phyloP scores from a whole-genome alignment of 257 asterid species.

The Ilex asprella region DNA sequence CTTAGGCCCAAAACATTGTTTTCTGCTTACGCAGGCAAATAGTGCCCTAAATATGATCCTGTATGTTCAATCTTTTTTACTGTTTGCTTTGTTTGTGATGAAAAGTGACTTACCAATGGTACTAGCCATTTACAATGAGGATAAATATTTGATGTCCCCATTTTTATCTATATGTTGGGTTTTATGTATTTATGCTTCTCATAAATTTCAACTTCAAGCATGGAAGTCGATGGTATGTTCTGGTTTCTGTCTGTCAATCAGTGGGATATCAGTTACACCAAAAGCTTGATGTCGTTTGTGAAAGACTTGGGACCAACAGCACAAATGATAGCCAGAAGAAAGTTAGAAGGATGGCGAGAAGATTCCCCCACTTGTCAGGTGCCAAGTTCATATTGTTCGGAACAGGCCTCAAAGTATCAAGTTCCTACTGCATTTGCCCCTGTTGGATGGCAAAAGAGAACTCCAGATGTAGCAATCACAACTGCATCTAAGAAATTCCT shows the following conservation, averaged over 20 bases:
- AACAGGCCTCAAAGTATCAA: slow-evolving; percentile 6
- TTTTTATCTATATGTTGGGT: too few relatives aligned
- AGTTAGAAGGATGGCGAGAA: slow-evolving; percentile 27
- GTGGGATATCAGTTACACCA: slow-evolving; percentile 38
- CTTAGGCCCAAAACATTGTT: too few relatives aligned
- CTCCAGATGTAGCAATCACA: not conserved
- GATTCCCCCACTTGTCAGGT: not conserved
- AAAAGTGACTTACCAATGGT: too few relatives aligned
- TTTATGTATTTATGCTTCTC: not conserved
- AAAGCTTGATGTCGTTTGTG: slow-evolving; percentile 50
- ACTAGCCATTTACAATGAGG: too few relatives aligned
- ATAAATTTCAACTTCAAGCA: not conserved
- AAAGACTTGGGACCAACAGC: slow-evolving; percentile 72
- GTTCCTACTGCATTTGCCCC: slow-evolving; percentile 13
- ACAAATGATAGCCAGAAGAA: slow-evolving; percentile 44
- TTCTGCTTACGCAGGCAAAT: too few relatives aligned
- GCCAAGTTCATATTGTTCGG: not conserved
- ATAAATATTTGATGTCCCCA: too few relatives aligned
- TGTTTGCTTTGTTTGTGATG: too few relatives aligned
- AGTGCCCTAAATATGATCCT: too few relatives aligned
- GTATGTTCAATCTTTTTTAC: too few relatives aligned
- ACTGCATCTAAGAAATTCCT: slow-evolving; percentile 14
- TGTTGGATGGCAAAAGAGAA: not conserved
- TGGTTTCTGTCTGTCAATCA: slow-evolving; percentile 23
- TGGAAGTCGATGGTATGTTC: not conserved